Conservation (phyloP, 1,139 yeast species). For the Candida albicans region DNA sequence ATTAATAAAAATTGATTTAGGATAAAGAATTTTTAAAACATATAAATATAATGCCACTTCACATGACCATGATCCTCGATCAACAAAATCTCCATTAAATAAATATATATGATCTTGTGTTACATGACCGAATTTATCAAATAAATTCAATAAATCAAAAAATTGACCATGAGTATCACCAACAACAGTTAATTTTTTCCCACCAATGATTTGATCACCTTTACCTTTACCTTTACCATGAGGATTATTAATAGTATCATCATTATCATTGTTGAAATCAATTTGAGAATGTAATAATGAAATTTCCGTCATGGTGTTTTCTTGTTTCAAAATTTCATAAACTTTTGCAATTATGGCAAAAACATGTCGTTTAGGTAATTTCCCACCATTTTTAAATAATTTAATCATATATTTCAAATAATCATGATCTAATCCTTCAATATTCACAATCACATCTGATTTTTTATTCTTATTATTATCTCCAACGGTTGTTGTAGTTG, state of each 20-base stretch:
- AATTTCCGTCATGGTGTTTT: constrained; percentile 77
- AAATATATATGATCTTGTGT: constrained; percentile 72
- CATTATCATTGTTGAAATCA: constrained; percentile 12
- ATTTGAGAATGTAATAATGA: constrained; percentile 39
- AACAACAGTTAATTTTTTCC: constrained; percentile 69
- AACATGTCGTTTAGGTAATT: constrained; percentile 76
- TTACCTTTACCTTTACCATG: constrained; percentile 15
- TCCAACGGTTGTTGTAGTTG: too few relatives aligned
- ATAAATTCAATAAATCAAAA: constrained; percentile 81
- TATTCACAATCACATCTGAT: constrained; percentile 23
- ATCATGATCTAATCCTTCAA: constrained; percentile 38
- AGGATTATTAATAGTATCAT: constrained; percentile 11
- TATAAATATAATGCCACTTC: constrained; percentile 88
- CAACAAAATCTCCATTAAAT: constrained; percentile 97
- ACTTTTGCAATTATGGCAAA: constrained; percentile 81
- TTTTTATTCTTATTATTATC: constrained; percentile 21
- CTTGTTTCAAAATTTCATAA: constrained; percentile 60
- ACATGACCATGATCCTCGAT: constrained; percentile 97
- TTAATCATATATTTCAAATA: constrained; percentile 69
- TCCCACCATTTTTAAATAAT: constrained; percentile 70
- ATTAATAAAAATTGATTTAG: constrained; percentile 71
- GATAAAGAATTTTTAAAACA: constrained; percentile 75
- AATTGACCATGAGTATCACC: constrained; percentile 99
- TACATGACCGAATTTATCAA: constrained; percentile 67
- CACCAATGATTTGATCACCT: constrained; percentile 24